Base-by-base conservation (phyloP, 345 rosid genomes). In the Boechera retrofracta region DNA sequence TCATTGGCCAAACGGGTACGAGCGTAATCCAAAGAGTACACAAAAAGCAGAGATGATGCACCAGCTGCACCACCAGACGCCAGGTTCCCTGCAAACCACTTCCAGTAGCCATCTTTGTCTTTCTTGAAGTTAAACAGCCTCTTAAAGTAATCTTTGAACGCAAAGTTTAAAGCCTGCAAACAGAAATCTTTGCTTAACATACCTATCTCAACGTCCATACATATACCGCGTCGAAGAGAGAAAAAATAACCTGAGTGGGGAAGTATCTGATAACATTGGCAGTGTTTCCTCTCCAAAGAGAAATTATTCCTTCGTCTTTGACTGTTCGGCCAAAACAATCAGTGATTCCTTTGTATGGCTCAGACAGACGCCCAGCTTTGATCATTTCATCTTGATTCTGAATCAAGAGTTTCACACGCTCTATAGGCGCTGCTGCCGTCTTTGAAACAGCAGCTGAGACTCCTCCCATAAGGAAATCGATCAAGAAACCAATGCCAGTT, bases 61-160 rank as follows among this genome's bases (percentile, higher is more conserved):
- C 97, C 97, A 79, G 97, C 97, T 41, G 89, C 91, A 59, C 97
- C 97, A 28, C 97, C 97, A 16, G 97, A 92, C 2, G 81, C 97
- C 84, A 92, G 82, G 82, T 92, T 92, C 33, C 96, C 97, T 18
- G 89, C 97, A 82, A 92, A 92, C 97, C 97, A 92, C 35, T 86
- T 89, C 97, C 97, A 92, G 77, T 92, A 92, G 60, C 96, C 96
- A 80, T 89, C 91, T 67, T 68, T 90, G 82, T 91, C 97, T 81
- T 91, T 91, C 96, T 88, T 91, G 87, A 89, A 89, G 89, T 91
- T 91, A 66, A 91, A 91, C 56, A 88, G 80, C 74, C 90, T 86
- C 87, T 92, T 92, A 73, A 92, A 92, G 86, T 92, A 84, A 78
- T 92, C 96, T 80, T 88, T 92, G 87, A 92, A 92, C 1, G 97